Percentiles rank a stretch among this genome's conserved stretches.
phyloP scores from a whole-genome alignment of 768 basidiomycete species.

The Kondoa malvinella region DNA sequence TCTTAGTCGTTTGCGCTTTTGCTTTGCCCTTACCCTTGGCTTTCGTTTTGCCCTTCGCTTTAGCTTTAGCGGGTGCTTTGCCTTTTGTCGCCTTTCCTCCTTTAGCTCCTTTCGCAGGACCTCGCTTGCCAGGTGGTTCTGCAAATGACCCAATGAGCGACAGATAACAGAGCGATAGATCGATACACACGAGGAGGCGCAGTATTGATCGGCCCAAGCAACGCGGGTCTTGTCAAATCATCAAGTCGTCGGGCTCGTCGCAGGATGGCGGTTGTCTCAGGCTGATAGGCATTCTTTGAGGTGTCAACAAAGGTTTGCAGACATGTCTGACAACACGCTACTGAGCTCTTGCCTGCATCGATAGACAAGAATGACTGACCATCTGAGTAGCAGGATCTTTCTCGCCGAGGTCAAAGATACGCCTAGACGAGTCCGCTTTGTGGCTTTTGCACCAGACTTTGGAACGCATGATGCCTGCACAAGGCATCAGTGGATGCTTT shows the following conservation, averaged over 20 bases:
- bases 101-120: background rate
- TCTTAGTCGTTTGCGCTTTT: no score
- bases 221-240: conserved; percentile 15
- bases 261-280: conserved; percentile 62
- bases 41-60: background rate
- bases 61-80: background rate
- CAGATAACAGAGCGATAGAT: no score
- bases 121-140: background rate
- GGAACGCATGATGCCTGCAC: conserved; percentile 60
- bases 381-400: conserved; percentile 56
- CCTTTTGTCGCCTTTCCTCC: background rate
- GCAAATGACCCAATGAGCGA: no score
- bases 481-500: conserved; percentile 56
- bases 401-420: conserved; percentile 69
- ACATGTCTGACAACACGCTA: conserved; percentile 46
- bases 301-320: conserved; percentile 69
- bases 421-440: conserved; percentile 42
- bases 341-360: background rate
- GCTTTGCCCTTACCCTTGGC: background rate
- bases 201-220: conserved; percentile 1
- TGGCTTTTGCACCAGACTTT: conserved; percentile 66
- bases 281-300: conserved; percentile 54
- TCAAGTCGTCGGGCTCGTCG: conserved; percentile 80
- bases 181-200: no score
- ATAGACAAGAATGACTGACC: no score